Evolutionary conservation across 2,329 filamentous ascomycete species (phyloP).

Genomic region (Fusarium mundagurra): DNA sequence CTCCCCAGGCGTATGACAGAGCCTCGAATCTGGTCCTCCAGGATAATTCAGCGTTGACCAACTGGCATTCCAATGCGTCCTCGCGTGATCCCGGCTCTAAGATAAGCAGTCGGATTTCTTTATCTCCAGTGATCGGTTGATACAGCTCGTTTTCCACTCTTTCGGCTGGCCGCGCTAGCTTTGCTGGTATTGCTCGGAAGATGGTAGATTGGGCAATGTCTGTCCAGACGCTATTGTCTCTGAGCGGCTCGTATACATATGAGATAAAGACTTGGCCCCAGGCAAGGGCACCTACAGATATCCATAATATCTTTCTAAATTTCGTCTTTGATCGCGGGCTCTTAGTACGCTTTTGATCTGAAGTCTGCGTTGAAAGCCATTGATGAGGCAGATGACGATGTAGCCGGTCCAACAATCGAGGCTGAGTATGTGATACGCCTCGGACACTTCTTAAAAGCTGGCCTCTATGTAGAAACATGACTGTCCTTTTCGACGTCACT

Average conservation of each 20-base stretch:
- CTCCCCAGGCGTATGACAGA: neutral
- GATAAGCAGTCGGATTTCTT: neutral
- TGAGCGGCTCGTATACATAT: neutral
- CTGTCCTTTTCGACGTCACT: neutral
- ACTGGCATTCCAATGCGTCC: neutral
- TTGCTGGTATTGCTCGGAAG: neutral
- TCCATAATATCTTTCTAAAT: fast-evolving
- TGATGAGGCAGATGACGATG: neutral
- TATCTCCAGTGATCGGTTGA: neutral
- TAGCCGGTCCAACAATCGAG: neutral
- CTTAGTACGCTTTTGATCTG: fast-evolving
- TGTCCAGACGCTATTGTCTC: neutral
- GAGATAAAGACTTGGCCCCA: neutral
- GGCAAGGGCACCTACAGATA: fast-evolving
- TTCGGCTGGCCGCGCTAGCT: fast-evolving
- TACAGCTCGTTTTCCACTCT: fast-evolving
- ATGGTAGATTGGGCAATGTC: neutral
- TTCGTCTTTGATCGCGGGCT: neutral
- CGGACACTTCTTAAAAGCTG: fast-evolving
- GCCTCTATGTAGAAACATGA: neutral
- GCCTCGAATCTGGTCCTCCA: neutral
- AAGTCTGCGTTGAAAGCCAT: fast-evolving
- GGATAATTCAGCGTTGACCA: neutral
- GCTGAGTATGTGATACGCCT: fast-evolving
- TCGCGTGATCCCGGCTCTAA: neutral